Evolutionary conservation across 768 basidiomycete species (phyloP).

Genomic region (Rhizopogon sp.): DNA sequence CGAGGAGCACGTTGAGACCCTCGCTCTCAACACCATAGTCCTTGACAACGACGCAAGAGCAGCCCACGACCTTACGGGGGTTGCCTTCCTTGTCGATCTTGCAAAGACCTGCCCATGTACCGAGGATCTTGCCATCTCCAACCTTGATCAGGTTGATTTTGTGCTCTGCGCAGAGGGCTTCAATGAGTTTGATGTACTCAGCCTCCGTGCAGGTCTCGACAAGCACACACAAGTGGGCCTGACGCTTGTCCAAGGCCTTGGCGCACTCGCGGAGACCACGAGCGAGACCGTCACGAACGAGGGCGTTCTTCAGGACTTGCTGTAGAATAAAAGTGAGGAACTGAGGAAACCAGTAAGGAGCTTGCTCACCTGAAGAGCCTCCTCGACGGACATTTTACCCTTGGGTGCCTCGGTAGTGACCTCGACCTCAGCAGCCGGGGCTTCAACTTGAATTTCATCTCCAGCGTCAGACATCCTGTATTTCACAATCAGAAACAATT

Average conservation of each 20-base stretch:
- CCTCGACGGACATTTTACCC: conserved; percentile 94
- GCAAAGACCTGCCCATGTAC: conserved; percentile 98
- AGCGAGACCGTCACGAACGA: conserved; percentile 97
- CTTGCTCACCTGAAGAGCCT: conserved; percentile 74
- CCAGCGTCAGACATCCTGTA: conserved; percentile 94
- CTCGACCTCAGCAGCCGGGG: conserved; percentile 58
- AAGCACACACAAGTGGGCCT: conserved; percentile 97
- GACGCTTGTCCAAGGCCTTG: conserved; percentile 97
- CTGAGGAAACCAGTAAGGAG: not conserved
- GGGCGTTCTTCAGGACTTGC: conserved; percentile 99
- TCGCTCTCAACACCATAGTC: conserved; percentile 95
- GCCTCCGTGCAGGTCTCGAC: conserved; percentile 99
- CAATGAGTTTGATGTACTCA: conserved; percentile 99
- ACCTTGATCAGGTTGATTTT: conserved; percentile 99
- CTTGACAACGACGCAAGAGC: conserved; percentile 95
- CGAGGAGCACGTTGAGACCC: conserved; percentile 88
- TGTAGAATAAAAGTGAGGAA: conserved; percentile 27
- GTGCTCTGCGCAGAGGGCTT: conserved; percentile 98
- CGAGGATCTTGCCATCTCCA: conserved; percentile 95
- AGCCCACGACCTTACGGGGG: conserved; percentile 91
- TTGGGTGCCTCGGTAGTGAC: conserved; percentile 87
- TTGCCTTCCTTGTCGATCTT: conserved; percentile 99
- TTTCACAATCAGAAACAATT: not conserved
- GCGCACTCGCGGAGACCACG: conserved; percentile 96
- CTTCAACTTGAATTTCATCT: conserved; percentile 86